Percentiles rank a stretch among this genome's conserved stretches.
Conservation (phyloP, 1,139 yeast genomes). For the Pichia kudriavzevii region DNA sequence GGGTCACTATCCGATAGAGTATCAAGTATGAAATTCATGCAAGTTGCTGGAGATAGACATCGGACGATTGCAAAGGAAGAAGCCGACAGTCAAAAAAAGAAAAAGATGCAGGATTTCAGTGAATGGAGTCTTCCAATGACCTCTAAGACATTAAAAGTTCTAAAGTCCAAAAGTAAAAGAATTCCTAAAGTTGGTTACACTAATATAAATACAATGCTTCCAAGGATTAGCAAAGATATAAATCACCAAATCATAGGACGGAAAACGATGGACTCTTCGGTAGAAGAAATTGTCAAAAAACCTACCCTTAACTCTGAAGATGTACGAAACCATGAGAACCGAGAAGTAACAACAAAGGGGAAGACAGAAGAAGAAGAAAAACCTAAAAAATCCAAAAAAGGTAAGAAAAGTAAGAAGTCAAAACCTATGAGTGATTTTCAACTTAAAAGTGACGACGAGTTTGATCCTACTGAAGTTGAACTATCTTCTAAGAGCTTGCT, state of each 20-base stretch:
- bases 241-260: constrained; percentile 28
- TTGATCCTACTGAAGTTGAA: constrained; percentile 10
- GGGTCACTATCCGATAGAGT: constrained; percentile 44
- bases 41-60: constrained; percentile 9
- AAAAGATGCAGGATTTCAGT: constrained; percentile 45
- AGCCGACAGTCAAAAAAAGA: constrained; percentile 29
- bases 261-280: constrained; percentile 14
- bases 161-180: constrained; percentile 23
- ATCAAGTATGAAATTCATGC: constrained; percentile 67
- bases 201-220: constrained; percentile 12
- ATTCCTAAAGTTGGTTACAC: constrained; percentile 44
- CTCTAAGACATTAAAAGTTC: constrained; percentile 19
- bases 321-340: no score
- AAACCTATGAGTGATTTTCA: constrained; percentile 10
- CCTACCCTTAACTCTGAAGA: no score
- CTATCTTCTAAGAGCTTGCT: constrained; percentile 12
- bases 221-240: no score
- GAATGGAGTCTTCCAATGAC: constrained; percentile 52
- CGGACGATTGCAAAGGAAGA: constrained; percentile 28
- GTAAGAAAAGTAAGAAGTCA: constrained; percentile 16
- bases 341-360: no score
- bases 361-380: constrained; percentile 4
- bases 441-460: constrained; percentile 5
- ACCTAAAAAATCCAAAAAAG: constrained; percentile 16
- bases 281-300: constrained; percentile 1